Percentiles rank a stretch among this genome's conserved stretches.
Evolutionary conservation across 2,329 filamentous ascomycete species (phyloP).

Genomic region (Atkinsonella hypoxylon): DNA sequence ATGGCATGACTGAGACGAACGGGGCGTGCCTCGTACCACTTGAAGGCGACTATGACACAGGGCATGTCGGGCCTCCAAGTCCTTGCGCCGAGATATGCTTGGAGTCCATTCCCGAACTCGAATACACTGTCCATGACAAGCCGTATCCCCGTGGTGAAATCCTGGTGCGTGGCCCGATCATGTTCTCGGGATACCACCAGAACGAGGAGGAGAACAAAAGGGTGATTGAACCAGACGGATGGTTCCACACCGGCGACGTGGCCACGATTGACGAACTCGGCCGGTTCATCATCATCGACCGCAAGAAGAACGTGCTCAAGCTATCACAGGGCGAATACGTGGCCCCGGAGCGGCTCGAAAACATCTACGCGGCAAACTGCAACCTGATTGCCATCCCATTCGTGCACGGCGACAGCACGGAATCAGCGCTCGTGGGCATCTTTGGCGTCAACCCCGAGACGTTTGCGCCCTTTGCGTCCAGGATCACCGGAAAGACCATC

Average conservation of each 20-base stretch:
- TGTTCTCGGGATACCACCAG: constrained; percentile 84
- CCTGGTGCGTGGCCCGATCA: constrained; percentile 63
- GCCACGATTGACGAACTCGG: constrained; percentile 73
- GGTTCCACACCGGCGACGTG: constrained; percentile 96
- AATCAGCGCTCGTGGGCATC: constrained; percentile 71
- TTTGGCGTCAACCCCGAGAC: constrained; percentile 77
- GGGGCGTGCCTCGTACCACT: constrained; percentile 62
- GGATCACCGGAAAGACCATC: constrained; percentile 59
- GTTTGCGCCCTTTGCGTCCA: constrained; percentile 71
- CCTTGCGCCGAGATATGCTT: constrained; percentile 64
- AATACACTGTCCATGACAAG: constrained; percentile 79
- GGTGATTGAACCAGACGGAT: constrained; percentile 73
- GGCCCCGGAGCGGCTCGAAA: constrained; percentile 92
- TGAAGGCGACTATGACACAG: constrained; percentile 56
- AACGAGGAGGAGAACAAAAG: constrained; percentile 79
- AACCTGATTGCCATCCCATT: constrained; percentile 69
- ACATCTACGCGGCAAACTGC: constrained; percentile 75
- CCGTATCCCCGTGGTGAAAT: constrained; percentile 85
- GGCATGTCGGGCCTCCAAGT: constrained; percentile 69
- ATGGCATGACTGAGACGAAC: constrained; percentile 89
- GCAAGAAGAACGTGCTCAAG: constrained; percentile 97
- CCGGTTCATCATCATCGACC: constrained; percentile 86
- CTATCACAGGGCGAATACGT: constrained; percentile 95
- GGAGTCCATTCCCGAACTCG: constrained; percentile 81
- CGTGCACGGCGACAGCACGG: constrained; percentile 78